Percentiles rank a stretch among this genome's conserved stretches.
Evolutionary conservation across 208 protist genomes (phyloP).

Genomic region (Blastocrithidia nonstop): DNA sequence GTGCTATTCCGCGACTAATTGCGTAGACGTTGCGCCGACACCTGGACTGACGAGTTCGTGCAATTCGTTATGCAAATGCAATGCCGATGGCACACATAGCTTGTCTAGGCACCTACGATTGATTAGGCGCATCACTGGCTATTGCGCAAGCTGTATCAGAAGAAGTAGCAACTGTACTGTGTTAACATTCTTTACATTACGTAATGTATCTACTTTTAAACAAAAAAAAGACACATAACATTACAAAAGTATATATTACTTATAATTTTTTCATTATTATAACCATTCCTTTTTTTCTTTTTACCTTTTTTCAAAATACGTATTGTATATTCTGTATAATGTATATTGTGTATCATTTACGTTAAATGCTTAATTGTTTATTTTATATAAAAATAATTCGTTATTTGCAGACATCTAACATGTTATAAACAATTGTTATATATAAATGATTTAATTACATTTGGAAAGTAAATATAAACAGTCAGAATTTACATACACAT

Average conservation of each 20-base stretch:
- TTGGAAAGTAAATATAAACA: too few species aligned
- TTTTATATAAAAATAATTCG: too few species aligned
- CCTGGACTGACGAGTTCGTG: slow-evolving; percentile 40
- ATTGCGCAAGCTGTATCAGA: slow-evolving; percentile 29
- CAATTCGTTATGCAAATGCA: slow-evolving; percentile 17
- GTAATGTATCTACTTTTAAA: too few species aligned
- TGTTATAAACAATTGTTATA: too few species aligned
- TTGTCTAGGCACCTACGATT: slow-evolving; percentile 26
- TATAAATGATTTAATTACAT: too few species aligned
- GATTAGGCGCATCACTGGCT: slow-evolving; percentile 11
- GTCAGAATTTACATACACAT: too few species aligned
- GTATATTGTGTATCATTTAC: too few species aligned
- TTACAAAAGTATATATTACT: neutral
- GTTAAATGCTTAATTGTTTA: too few species aligned
- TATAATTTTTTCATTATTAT: neutral
- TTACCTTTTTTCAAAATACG: neutral
- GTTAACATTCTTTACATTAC: too few species aligned
- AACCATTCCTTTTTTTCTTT: neutral
- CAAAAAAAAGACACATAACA: neutral
- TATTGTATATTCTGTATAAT: too few species aligned
- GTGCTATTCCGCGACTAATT: slow-evolving; percentile 18
- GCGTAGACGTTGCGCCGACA: slow-evolving; percentile 18
- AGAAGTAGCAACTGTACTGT: slow-evolving; percentile 21
- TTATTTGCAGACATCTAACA: too few species aligned
- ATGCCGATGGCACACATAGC: slow-evolving; percentile 35